Conservation (phyloP, 345 rosid species). For the Brassica juncea region DNA sequence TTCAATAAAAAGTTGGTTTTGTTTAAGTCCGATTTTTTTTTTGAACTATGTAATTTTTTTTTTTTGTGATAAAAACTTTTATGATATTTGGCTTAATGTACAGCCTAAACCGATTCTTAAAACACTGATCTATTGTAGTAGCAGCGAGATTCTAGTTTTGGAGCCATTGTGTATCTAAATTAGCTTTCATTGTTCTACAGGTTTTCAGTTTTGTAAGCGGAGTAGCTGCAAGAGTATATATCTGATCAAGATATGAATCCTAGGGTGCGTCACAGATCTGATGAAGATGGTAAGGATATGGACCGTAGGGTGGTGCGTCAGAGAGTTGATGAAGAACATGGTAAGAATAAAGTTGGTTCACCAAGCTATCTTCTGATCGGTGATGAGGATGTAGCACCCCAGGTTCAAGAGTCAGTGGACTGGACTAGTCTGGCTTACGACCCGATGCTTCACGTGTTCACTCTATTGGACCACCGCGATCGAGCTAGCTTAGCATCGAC, state of each 20-base stretch:
- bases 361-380: slow-evolving; percentile 49
- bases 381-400: slow-evolving; percentile 45
- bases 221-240: slow-evolving; percentile 16
- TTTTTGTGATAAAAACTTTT: too few species aligned
- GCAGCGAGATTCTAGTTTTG: not conserved
- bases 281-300: too few species aligned
- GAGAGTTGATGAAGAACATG: slow-evolving; percentile 55
- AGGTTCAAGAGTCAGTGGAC: slow-evolving; percentile 45
- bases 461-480: slow-evolving; percentile 62
- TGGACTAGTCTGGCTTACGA: slow-evolving; percentile 77
- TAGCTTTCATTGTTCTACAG: not conserved
- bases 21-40: not conserved
- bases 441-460: slow-evolving; percentile 61
- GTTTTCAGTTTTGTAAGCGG: not conserved
- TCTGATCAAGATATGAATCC: slow-evolving; percentile 61
- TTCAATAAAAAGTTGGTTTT: not conserved
- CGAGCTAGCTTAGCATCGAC: slow-evolving; percentile 71
- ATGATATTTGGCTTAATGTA: too few species aligned
- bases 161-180: slow-evolving; percentile 2
- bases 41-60: too few species aligned
- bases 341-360: slow-evolving; percentile 53
- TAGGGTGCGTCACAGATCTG: slow-evolving; percentile 20
- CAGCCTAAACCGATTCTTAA: not conserved
- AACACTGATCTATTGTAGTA: not conserved
- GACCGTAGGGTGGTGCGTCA: slow-evolving; percentile 43